phyloP scores from a whole-genome alignment of 2,329 filamentous ascomycete genomes.

The Cladobotryum protrusum region DNA sequence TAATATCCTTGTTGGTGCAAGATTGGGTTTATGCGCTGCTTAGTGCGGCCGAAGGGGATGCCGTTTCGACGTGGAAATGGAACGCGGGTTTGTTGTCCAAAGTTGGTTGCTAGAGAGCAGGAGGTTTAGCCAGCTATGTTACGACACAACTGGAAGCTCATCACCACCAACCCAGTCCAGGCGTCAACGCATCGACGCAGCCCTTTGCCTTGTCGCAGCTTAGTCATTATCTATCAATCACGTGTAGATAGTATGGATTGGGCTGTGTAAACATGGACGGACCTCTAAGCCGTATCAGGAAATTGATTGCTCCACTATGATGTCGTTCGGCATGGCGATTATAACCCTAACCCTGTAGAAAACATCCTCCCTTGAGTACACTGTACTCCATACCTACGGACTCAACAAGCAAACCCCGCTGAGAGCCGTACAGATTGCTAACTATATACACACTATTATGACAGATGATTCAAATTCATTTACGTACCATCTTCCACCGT shows the following conservation, averaged over 20 bases:
- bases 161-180: constrained; percentile 3
- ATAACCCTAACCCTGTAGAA: no score
- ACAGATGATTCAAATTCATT: no score
- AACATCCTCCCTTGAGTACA: no score
- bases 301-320: background rate
- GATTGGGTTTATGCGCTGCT: background rate
- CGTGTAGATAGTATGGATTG: constrained; percentile 3
- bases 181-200: constrained; percentile 12
- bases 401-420: no score
- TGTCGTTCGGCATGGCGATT: no score
- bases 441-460: no score
- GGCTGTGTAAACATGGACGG: no score
- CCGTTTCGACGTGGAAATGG: background rate
- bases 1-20: background rate
- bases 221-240: constrained; percentile 10
- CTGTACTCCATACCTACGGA: no score
- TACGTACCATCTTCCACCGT: no score
- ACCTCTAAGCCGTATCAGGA: no score
- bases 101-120: background rate
- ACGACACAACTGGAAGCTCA: constrained; percentile 10
- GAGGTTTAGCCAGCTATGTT: constrained; percentile 9
- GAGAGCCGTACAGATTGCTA: no score
- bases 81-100: background rate
- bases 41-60: background rate
- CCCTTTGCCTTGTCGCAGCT: constrained; percentile 6